Evolutionary conservation across 306 rosid genomes (phyloP).

Genomic region (Urtica urens): DNA sequence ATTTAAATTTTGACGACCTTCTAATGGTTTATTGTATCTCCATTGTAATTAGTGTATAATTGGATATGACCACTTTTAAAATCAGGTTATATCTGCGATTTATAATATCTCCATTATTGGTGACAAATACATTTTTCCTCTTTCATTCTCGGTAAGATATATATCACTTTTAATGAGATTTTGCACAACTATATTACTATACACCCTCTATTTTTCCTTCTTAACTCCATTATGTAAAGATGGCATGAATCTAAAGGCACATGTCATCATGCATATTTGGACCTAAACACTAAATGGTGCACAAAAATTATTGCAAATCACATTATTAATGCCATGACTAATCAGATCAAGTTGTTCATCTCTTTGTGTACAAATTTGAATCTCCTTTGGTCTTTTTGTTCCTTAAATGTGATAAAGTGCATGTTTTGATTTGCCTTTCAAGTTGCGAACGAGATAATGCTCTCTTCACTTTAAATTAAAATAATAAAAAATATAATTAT

Average conservation of each 20-base stretch:
- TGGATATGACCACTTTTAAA: too few species aligned
- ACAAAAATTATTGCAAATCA: background rate
- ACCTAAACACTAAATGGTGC: background rate
- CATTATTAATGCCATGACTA: slow-evolving; percentile 1
- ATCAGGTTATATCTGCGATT: too few species aligned
- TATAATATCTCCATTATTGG: too few species aligned
- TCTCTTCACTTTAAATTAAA: background rate
- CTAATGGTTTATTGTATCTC: too few species aligned
- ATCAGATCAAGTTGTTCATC: background rate
- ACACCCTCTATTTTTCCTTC: too few species aligned
- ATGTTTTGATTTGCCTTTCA: background rate
- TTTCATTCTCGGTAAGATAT: background rate
- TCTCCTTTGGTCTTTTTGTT: background rate
- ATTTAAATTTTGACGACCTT: too few species aligned
- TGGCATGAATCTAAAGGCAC: too few species aligned
- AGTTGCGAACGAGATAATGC: background rate
- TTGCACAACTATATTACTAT: too few species aligned
- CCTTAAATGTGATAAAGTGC: background rate
- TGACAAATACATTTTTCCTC: too few species aligned
- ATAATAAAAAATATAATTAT: background rate
- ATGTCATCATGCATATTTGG: background rate
- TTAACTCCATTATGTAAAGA: too few species aligned
- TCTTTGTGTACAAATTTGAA: background rate
- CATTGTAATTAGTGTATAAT: too few species aligned
- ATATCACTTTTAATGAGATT: background rate